Evolutionary conservation across 148 eudicot species (phyloP), one percentile per base, ranked within the genome.

Genomic region (Pouteria glomerata): DNA sequence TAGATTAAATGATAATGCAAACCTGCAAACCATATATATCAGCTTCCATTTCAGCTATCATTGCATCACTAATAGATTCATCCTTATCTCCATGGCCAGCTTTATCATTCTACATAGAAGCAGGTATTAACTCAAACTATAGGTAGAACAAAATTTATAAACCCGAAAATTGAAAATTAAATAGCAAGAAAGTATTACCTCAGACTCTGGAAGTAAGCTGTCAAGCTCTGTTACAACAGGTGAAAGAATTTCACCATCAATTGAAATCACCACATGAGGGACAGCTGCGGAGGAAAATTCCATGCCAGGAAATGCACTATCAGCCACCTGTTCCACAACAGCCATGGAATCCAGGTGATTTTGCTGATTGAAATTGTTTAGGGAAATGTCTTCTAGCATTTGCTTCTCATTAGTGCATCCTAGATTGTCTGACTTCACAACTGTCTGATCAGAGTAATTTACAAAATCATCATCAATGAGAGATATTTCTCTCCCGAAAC

Each of bases 21-120:
- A 94, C 98, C 97, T 94, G 98, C 79, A 94, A 82, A 66, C 97
- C 97, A 45, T 89, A 89, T 15, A 85, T 77, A 47, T 85, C 92
- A 70, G 98, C 98, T 86, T 94, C 98, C 72, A 84, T 78, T 85
- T 94, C 98, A 74, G 97, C 96, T 80, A 94, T 86, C 85, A 89
- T 78, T 63, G 93, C 92, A 78, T 91, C 93, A 81, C 74, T 86
- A 68, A 86, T 74, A 26, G 84, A 73, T 47, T 77, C 89, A 63
- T 82, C 81, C 79, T 80, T 85, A 33, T 72, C 60, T 50, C 67
- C 77, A 58, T 75, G 82, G 57, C 62, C 65, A 50, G 80, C 74
- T 71, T 77, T 76, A 47, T 63, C 80, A 72, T 84, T 87, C 98
- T 94, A 69, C 58, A 71, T 23, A 66, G 60, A 76, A 60, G 37